These are phyloP conservation scores for Fusarium sp. DNA, from an alignment of 2,329 filamentous ascomycete species.

Conservation along the genomic window DNA sequence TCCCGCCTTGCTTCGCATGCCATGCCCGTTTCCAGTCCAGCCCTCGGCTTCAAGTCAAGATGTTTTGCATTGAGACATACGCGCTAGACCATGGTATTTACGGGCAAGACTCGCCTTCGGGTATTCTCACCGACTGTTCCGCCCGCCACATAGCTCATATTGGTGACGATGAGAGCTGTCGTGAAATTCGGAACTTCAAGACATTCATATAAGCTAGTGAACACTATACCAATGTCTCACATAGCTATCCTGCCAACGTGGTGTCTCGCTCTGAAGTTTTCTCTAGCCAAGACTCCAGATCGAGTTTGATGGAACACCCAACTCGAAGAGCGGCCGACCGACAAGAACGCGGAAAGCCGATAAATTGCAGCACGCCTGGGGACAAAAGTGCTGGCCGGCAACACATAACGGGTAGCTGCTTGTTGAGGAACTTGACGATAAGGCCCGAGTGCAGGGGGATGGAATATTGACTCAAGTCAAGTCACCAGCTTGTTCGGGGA, in stretches of 20 bases:
- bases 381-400: constrained; percentile 35
- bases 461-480: constrained; percentile 24
- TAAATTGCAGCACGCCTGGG: constrained; percentile 1
- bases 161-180: constrained; percentile 27
- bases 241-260: constrained; percentile 20
- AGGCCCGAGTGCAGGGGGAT: constrained; percentile 33
- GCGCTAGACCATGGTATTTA: constrained; percentile 29
- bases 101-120: constrained; percentile 29
- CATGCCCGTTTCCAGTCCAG: constrained; percentile 45
- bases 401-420: constrained; percentile 35
- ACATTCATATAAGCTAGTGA: constrained; percentile 23
- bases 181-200: constrained; percentile 27
- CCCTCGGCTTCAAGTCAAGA: constrained; percentile 38
- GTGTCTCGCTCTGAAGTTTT: constrained; percentile 32
- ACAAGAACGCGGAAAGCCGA: constrained; percentile 18
- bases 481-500: constrained; percentile 20
- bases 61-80: constrained; percentile 43
- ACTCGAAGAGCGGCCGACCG: constrained; percentile 27
- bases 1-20: constrained; percentile 47
- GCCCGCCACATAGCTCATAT: constrained; percentile 33
- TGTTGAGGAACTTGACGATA: constrained; percentile 28
- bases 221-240: constrained; percentile 39
- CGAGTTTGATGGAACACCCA: constrained; percentile 17
- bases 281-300: constrained; percentile 7
- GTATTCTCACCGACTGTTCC: constrained; percentile 49